phyloP scores from a whole-genome alignment of 2,329 filamentous ascomycete genomes.

The Capronia americana region DNA sequence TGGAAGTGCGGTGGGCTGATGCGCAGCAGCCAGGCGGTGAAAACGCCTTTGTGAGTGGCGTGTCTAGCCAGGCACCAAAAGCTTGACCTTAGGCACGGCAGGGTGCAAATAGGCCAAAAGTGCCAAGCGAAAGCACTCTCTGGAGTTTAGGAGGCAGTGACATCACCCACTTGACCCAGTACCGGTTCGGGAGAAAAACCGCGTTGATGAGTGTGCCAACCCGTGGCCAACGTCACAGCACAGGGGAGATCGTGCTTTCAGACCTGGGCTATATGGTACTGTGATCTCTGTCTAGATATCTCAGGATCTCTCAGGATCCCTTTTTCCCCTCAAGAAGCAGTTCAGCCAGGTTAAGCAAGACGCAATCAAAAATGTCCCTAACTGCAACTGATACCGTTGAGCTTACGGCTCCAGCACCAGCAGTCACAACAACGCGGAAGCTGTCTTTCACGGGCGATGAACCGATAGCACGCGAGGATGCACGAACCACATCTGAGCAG shows the following conservation, averaged over 20 bases:
- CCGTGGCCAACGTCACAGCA: background rate
- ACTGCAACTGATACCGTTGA: slow-evolving; percentile 14
- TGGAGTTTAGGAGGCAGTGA: background rate
- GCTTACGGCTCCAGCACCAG: slow-evolving; percentile 16
- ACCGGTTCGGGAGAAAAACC: background rate
- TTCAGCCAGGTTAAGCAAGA: background rate
- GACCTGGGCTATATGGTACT: background rate
- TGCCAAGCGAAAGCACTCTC: background rate
- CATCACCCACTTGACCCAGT: background rate
- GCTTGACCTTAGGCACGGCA: background rate
- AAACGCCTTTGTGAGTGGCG: slow-evolving; percentile 4
- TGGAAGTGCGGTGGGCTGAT: slow-evolving; percentile 29
- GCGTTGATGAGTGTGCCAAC: background rate
- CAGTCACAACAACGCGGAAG: background rate
- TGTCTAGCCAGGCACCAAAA: slow-evolving; percentile 5
- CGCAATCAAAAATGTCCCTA: slow-evolving; percentile 11
- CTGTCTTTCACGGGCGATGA: background rate
- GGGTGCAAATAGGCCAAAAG: background rate
- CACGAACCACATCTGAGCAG: background rate
- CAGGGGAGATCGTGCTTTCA: background rate
- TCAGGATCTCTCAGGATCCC: background rate
- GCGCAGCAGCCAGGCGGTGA: slow-evolving; percentile 9
- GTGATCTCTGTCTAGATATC: background rate
- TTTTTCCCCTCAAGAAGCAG: background rate
- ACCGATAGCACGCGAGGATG: background rate